These are phyloP conservation scores for Sugiyamaella boreocaroliniensis DNA, from an alignment of 805 yeast genomes.

Conservation along the genomic window DNA sequence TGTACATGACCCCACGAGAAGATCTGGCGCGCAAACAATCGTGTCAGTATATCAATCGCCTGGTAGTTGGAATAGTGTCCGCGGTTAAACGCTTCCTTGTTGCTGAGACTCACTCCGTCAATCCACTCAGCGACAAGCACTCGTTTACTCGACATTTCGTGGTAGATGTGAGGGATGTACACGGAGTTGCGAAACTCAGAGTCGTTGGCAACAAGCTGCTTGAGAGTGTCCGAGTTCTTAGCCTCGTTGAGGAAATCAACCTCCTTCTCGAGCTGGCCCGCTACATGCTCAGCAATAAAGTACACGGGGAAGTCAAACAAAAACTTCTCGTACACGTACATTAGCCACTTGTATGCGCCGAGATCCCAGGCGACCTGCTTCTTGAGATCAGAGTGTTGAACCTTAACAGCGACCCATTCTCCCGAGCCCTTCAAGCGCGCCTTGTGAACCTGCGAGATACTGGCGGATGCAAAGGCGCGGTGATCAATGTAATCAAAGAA, in stretches of 20 bases:
- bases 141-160: slow-evolving; percentile 40
- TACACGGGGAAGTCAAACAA: slow-evolving; percentile 60
- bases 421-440: slow-evolving; percentile 58
- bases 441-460: slow-evolving; percentile 88
- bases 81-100: slow-evolving; percentile 37
- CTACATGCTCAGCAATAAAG: slow-evolving; percentile 49
- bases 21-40: slow-evolving; percentile 50
- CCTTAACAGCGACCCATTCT: slow-evolving; percentile 80
- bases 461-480: slow-evolving; percentile 67
- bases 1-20: slow-evolving; percentile 64
- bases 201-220: slow-evolving; percentile 38
- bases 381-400: slow-evolving; percentile 69
- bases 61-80: slow-evolving; percentile 33
- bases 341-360: slow-evolving; percentile 46
- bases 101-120: slow-evolving; percentile 57
- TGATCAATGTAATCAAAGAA: slow-evolving; percentile 45
- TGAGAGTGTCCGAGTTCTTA: slow-evolving; percentile 42
- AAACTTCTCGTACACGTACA: slow-evolving; percentile 45
- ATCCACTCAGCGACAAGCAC: slow-evolving; percentile 70
- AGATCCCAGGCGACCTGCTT: slow-evolving; percentile 59
- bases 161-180: slow-evolving; percentile 50
- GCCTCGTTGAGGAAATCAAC: slow-evolving; percentile 55
- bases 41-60: slow-evolving; percentile 46
- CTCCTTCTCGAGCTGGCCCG: slow-evolving; percentile 52
- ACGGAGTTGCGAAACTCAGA: slow-evolving; percentile 36